These are phyloP conservation scores for Cladosporium sp. DNA, from an alignment of 2,329 filamentous ascomycete genomes.

Conservation along the genomic window DNA sequence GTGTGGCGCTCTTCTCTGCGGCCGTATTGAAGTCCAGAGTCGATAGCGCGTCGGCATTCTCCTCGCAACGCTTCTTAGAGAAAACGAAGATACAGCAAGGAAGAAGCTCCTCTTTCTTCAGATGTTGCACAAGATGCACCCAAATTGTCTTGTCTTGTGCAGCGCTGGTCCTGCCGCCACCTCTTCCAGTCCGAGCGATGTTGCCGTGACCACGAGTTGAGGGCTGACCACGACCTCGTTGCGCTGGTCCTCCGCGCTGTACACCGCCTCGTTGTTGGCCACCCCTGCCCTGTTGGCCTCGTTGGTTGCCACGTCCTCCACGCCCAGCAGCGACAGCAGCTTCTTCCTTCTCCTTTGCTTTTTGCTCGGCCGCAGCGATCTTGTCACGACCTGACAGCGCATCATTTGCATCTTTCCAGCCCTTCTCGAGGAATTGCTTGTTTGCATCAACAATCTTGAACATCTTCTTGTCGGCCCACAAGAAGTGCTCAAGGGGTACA, in stretches of 20 bases:
- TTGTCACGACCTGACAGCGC: conserved; percentile 80
- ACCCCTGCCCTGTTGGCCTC: conserved; percentile 52
- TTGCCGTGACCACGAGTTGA: conserved; percentile 65
- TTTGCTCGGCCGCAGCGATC: conserved; percentile 49
- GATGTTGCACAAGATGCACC: conserved; percentile 90
- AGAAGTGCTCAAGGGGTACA: conserved; percentile 89
- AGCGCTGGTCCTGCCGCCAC: conserved; percentile 79
- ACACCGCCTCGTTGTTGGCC: conserved; percentile 34
- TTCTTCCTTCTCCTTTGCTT: conserved; percentile 43
- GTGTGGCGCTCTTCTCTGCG: conserved; percentile 89
- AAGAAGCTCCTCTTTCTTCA: conserved; percentile 80
- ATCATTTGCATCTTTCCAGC: conserved; percentile 91
- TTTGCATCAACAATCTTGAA: conserved; percentile 92
- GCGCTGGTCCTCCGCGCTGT: conserved; percentile 46
- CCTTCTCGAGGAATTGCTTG: conserved; percentile 85
- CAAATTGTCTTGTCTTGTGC: conserved; percentile 95
- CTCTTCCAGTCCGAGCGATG: conserved; percentile 81
- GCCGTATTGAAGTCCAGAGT: conserved; percentile 95
- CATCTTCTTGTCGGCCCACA: conserved; percentile 91
- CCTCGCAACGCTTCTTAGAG: conserved; percentile 94
- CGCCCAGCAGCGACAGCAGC: conserved; percentile 47
- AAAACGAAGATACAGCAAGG: conserved; percentile 98
- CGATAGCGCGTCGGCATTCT: conserved; percentile 90
- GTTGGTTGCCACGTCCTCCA: conserved; percentile 47
- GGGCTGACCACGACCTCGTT: conserved; percentile 53